phyloP scores from a whole-genome alignment of 805 yeast genomes.

The Metschnikowia similis region DNA sequence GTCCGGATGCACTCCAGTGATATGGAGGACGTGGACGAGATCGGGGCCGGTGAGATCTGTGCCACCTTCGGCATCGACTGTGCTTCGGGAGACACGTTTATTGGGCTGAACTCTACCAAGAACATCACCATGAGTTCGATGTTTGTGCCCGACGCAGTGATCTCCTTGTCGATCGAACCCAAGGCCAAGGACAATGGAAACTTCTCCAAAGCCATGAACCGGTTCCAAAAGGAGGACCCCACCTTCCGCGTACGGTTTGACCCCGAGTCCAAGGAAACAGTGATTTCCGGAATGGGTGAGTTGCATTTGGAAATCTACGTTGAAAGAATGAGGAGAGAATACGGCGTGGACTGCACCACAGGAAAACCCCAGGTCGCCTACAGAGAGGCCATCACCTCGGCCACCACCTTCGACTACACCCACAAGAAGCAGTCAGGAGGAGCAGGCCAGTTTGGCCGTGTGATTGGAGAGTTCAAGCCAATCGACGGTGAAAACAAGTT shows the following conservation, averaged over 20 bases:
- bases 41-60: conserved; percentile 97
- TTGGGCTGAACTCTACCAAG: conserved; percentile 63
- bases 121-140: conserved; percentile 91
- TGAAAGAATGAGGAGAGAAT: conserved; percentile 97
- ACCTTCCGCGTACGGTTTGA: conserved; percentile 93
- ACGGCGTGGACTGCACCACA: conserved; percentile 89
- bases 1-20: conserved; percentile 99
- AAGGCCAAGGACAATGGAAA: conserved; percentile 79
- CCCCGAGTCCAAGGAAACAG: conserved; percentile 86
- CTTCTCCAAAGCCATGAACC: conserved; percentile 93
- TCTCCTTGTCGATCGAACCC: conserved; percentile 86
- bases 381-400: conserved; percentile 80
- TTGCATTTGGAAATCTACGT: conserved; percentile 95
- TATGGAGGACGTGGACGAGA: conserved; percentile 96
- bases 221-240: conserved; percentile 99
- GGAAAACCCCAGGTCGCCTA: conserved; percentile 98
- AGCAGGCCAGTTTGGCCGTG: conserved; percentile 98
- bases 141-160: conserved; percentile 99
- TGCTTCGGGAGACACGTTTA: conserved; percentile 96
- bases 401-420: conserved; percentile 82
- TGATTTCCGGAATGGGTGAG: conserved; percentile 98
- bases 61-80: conserved; percentile 99
- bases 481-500: conserved; percentile 68
- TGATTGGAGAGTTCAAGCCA: conserved; percentile 75
- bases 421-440: conserved; percentile 99